Conservation (phyloP, 2,329 filamentous ascomycete genomes). For the Calonectria naviculata region DNA sequence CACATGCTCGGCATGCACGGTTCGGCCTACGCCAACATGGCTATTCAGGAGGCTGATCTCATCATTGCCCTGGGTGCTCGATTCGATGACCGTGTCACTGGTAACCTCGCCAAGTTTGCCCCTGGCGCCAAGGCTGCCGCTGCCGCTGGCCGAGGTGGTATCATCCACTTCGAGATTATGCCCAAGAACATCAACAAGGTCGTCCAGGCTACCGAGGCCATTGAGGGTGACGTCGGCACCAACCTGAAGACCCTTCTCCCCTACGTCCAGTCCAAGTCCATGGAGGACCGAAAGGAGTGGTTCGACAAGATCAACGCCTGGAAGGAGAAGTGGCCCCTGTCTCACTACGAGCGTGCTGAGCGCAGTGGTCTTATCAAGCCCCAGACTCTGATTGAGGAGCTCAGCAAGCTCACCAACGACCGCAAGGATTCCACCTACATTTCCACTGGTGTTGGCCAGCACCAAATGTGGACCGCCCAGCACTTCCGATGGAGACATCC, state of each 20-base stretch:
- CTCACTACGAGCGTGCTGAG: conserved; percentile 82
- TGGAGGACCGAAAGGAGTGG: conserved; percentile 82
- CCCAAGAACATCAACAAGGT: conserved; percentile 99
- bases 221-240: conserved; percentile 89
- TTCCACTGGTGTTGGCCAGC: conserved; percentile 93
- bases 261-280: conserved; percentile 70
- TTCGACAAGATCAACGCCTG: conserved; percentile 89
- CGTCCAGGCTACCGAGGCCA: conserved; percentile 93
- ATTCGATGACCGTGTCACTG: conserved; percentile 96
- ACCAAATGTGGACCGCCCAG: conserved; percentile 99
- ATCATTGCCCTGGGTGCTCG: conserved; percentile 94
- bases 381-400: conserved; percentile 89
- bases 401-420: conserved; percentile 84
- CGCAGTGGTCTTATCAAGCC: conserved; percentile 89
- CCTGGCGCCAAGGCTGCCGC: conserved; percentile 89
- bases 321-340: conserved; percentile 92
- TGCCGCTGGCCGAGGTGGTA: conserved; percentile 87
- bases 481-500: conserved; percentile 96
- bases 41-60: conserved; percentile 96
- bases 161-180: conserved; percentile 98
- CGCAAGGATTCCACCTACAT: conserved; percentile 90
- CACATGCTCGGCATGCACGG: conserved; percentile 99
- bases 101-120: conserved; percentile 85
- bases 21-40: conserved; percentile 96
- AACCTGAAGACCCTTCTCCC: conserved; percentile 84